These are phyloP conservation scores for Gossypium bickii DNA, from an alignment of 345 rosid species.

Conservation along the genomic window DNA sequence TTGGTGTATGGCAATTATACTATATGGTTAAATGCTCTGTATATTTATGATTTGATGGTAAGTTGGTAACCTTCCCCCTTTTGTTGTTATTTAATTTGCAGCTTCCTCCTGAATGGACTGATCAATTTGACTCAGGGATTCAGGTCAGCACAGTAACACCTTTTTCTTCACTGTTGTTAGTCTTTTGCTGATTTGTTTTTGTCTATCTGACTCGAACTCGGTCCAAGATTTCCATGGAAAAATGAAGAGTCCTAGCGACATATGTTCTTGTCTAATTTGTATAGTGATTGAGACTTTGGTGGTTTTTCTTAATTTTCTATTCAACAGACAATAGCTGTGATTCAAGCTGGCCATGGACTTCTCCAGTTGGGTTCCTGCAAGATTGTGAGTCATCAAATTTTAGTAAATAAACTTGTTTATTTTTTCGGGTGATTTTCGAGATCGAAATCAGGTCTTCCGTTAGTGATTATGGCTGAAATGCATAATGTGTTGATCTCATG, in stretches of 20 bases:
- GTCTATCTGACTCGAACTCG: neutral
- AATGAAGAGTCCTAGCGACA: no score
- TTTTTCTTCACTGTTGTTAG: slow-evolving; percentile 3
- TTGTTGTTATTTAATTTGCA: slow-evolving; percentile 45
- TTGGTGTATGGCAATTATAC: slow-evolving; percentile 1
- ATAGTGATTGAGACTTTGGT: slow-evolving; percentile 10
- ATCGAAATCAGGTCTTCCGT: neutral
- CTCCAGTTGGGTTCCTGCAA: slow-evolving; percentile 94
- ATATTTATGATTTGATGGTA: neutral
- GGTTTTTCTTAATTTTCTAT: neutral
- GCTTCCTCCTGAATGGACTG: slow-evolving; percentile 99
- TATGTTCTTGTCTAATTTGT: neutral
- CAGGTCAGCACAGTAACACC: slow-evolving; percentile 50
- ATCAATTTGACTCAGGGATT: slow-evolving; percentile 98
- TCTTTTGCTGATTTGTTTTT: neutral
- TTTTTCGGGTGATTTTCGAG: neutral
- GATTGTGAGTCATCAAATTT: slow-evolving; percentile 52
- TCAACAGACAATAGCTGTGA: slow-evolving; percentile 91
- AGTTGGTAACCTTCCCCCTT: slow-evolving; percentile 21
- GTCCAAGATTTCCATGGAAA: no score
- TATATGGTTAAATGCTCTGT: slow-evolving; percentile 20
- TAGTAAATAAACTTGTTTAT: neutral
- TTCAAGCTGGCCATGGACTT: slow-evolving; percentile 99
- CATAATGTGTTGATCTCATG: neutral
- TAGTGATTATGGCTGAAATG: neutral